Percentiles rank a stretch among this genome's conserved stretches.
Conservation (phyloP, 495 filamentous ascomycete species). For the Penicillium turbatum region DNA sequence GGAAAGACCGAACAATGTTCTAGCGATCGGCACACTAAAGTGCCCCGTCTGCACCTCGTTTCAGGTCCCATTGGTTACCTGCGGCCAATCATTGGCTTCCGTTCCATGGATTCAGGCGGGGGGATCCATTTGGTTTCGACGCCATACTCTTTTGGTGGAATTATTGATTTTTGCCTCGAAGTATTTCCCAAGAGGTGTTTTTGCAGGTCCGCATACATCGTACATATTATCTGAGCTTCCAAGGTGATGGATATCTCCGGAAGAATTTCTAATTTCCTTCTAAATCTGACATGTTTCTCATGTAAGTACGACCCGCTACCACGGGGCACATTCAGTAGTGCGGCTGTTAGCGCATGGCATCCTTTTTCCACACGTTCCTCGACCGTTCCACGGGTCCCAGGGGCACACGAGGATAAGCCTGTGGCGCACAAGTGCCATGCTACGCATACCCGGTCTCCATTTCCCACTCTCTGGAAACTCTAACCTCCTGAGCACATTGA, state of each 20-base stretch:
- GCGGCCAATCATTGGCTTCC: not conserved
- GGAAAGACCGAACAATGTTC: slow-evolving; percentile 4
- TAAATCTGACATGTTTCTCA: not conserved
- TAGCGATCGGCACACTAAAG: slow-evolving; percentile 6
- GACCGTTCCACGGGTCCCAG: slow-evolving; percentile 7
- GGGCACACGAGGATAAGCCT: slow-evolving; percentile 7
- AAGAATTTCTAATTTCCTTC: not conserved
- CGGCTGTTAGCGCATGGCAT: slow-evolving; percentile 3
- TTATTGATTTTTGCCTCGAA: slow-evolving; percentile 1
- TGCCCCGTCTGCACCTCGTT: slow-evolving; percentile 3
- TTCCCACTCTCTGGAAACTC: slow-evolving; percentile 1
- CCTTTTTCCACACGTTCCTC: slow-evolving; percentile 7
- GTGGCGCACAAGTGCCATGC: slow-evolving; percentile 5
- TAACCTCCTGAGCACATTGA: not conserved
- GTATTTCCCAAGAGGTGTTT: not conserved
- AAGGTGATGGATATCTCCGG: not conserved
- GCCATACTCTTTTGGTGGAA: not conserved
- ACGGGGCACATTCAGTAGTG: slow-evolving; percentile 6
- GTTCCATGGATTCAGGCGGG: slow-evolving; percentile 1
- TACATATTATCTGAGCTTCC: not conserved
- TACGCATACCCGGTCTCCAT: slow-evolving; percentile 1
- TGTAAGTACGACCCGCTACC: not conserved
- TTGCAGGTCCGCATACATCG: not conserved
- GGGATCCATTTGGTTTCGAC: not conserved
- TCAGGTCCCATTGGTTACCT: not conserved